Evolutionary conservation across 306 rosid genomes (phyloP).

Genomic region (Pyrus bretschneideri): DNA sequence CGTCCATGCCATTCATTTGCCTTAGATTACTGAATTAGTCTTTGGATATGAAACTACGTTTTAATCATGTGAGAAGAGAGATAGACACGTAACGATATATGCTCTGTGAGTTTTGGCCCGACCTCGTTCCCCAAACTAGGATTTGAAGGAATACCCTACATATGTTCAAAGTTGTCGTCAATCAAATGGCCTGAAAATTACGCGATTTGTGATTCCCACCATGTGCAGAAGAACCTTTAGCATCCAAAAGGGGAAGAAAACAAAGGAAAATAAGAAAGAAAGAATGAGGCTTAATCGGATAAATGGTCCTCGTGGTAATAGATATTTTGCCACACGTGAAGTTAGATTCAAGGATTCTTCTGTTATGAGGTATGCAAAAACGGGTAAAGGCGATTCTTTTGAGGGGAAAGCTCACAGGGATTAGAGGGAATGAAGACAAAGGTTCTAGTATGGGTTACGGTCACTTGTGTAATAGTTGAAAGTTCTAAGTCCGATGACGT

Average conservation of each 20-base stretch:
- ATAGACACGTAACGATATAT: too few relatives aligned
- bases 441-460: slow-evolving; percentile 91
- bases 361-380: slow-evolving; percentile 56
- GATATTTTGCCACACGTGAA: slow-evolving; percentile 1
- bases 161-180: not conserved
- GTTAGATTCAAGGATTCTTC: slow-evolving; percentile 91
- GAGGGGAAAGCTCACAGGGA: slow-evolving; percentile 69
- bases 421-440: slow-evolving; percentile 97
- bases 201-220: slow-evolving; percentile 35
- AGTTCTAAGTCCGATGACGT: slow-evolving; percentile 82
- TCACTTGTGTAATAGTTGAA: slow-evolving; percentile 68
- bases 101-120: not conserved
- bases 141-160: not conserved
- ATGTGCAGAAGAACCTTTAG: slow-evolving; percentile 19
- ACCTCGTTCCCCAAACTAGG: not conserved
- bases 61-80: too few relatives aligned
- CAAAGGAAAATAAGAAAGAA: not conserved
- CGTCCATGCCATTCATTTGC: not conserved
- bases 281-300: too few relatives aligned
- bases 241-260: not conserved
- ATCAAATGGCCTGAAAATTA: slow-evolving; percentile 32
- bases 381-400: slow-evolving; percentile 75
- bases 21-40: not conserved
- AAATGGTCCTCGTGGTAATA: too few relatives aligned
- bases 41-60: not conserved